Percentiles rank a stretch among this genome's conserved stretches.
phyloP scores from a whole-genome alignment of 1,284 basidiomycete genomes.

The Ustilago sp. region DNA sequence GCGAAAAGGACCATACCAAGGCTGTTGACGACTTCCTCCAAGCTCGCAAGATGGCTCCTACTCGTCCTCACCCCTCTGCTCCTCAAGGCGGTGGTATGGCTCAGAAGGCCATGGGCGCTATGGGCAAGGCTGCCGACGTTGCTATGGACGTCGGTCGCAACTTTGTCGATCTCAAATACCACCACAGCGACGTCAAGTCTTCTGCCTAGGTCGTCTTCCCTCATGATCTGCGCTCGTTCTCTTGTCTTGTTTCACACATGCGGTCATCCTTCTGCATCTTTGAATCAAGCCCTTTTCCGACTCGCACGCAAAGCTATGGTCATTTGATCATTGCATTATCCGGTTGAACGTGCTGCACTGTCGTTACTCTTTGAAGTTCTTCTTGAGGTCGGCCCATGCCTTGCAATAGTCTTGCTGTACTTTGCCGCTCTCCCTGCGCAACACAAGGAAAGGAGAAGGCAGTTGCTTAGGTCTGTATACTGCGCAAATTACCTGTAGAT shows the following conservation, averaged over 20 bases:
- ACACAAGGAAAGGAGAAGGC: neutral
- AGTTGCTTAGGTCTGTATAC: neutral
- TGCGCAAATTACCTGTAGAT: neutral
- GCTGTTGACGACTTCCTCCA: constrained; percentile 50
- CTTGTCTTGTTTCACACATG: neutral
- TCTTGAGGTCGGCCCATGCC: constrained; percentile 40
- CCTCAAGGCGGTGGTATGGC: constrained; percentile 58
- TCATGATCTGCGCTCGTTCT: neutral
- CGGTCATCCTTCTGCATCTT: neutral
- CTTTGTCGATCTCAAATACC: constrained; percentile 41
- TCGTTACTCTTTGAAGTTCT: constrained; percentile 24
- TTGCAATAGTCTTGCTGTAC: constrained; percentile 60
- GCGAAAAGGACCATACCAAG: constrained; percentile 48
- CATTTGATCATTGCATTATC: neutral
- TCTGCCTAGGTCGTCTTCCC: neutral
- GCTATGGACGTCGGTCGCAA: constrained; percentile 20
- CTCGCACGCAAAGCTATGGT: neutral
- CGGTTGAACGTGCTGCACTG: neutral
- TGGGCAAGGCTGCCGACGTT: constrained; percentile 31
- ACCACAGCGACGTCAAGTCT: constrained; percentile 25
- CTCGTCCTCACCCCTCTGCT: constrained; percentile 58
- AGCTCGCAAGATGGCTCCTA: constrained; percentile 52
- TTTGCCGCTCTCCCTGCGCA: constrained; percentile 51
- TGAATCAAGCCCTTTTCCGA: neutral
- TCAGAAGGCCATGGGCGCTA: constrained; percentile 48